Evolutionary conservation across 345 rosid species (phyloP).

Genomic region (Cardiospermum halicacabum): DNA sequence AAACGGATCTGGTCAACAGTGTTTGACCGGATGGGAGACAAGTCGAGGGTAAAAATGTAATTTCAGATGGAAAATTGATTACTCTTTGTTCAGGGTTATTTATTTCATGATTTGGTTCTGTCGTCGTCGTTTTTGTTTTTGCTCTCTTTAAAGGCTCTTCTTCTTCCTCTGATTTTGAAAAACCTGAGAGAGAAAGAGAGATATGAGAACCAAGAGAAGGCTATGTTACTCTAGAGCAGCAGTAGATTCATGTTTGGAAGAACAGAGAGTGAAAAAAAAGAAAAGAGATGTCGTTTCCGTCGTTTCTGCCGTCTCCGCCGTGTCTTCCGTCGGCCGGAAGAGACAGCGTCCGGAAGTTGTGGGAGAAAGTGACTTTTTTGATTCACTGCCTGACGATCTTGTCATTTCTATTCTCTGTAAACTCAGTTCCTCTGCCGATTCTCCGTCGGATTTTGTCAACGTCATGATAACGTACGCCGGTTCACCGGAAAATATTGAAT

Average conservation of each 20-base stretch:
- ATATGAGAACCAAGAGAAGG: constrained; percentile 56
- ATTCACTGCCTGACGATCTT: constrained; percentile 77
- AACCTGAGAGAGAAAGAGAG: constrained; percentile 1
- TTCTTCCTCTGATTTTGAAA: constrained; percentile 15
- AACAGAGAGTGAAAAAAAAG: constrained; percentile 13
- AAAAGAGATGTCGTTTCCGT: constrained; percentile 10
- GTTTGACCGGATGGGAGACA: constrained; percentile 45
- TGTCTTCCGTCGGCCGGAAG: constrained; percentile 33
- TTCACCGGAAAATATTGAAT: neutral
- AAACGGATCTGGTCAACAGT: constrained; percentile 44
- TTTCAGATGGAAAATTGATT: neutral
- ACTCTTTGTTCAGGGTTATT: constrained; percentile 1
- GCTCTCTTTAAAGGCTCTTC: constrained; percentile 4
- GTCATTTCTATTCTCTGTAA: constrained; percentile 56
- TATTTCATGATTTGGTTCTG: constrained; percentile 24
- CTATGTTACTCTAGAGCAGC: constrained; percentile 36
- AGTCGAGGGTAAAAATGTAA: constrained; percentile 28
- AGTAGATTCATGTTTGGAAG: constrained; percentile 22
- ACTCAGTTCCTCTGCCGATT: constrained; percentile 51
- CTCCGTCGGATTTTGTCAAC: constrained; percentile 73
- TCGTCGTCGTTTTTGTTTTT: constrained; percentile 19
- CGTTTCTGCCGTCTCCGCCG: no score
- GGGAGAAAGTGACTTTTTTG: constrained; percentile 41
- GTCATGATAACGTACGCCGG: constrained; percentile 61
- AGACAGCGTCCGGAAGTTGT: constrained; percentile 27